phyloP scores from a whole-genome alignment of 148 eudicot genomes.

The Cornus florida region DNA sequence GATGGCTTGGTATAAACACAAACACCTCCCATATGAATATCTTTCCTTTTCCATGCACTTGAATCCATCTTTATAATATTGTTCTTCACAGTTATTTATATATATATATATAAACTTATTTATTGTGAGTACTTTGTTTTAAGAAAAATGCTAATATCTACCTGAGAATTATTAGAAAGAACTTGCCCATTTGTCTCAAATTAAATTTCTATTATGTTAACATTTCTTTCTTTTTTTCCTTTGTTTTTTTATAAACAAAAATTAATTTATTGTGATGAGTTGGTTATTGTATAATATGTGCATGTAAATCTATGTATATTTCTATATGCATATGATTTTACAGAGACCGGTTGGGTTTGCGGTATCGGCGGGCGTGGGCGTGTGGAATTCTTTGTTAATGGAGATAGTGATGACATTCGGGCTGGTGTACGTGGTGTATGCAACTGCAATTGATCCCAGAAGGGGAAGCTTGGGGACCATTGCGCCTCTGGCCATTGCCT shows the following conservation, averaged over 20 bases:
- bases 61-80: too few species aligned
- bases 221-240: too few species aligned
- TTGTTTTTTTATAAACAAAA: too few species aligned
- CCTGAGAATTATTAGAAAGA: too few species aligned
- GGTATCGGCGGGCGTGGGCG: constrained; percentile 56
- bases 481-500: constrained; percentile 49
- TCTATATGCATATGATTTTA: neutral
- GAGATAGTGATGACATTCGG: constrained; percentile 51
- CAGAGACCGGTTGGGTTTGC: constrained; percentile 61
- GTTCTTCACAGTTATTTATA: too few species aligned
- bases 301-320: neutral
- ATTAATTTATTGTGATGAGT: too few species aligned
- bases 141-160: too few species aligned
- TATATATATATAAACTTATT: too few species aligned
- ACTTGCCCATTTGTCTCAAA: too few species aligned
- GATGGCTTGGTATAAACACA: constrained; percentile 60
- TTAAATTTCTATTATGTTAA: too few species aligned
- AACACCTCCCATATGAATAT: neutral
- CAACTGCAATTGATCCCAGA: constrained; percentile 50
- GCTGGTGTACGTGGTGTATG: constrained; percentile 45
- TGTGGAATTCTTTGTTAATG: constrained; percentile 33
- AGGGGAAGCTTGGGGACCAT: constrained; percentile 47
- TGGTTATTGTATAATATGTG: neutral
- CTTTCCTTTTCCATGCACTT: too few species aligned
- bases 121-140: too few species aligned